Conservation (phyloP, 768 basidiomycete species). For the Leucocoprinus birnbaumii region DNA sequence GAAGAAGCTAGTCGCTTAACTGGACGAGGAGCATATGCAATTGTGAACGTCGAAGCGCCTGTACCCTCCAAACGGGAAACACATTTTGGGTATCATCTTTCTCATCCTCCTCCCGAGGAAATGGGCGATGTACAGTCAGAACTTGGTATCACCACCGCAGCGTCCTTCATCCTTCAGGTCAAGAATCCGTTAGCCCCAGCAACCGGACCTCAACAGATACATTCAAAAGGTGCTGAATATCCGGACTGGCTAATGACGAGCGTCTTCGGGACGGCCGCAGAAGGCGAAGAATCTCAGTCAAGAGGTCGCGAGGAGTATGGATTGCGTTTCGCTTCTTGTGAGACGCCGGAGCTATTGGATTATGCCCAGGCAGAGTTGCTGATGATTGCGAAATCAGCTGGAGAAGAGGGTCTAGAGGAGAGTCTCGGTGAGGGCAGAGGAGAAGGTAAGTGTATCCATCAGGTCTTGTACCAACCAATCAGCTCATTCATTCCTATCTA, state of each 20-base stretch:
- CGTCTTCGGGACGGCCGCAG: slow-evolving; percentile 39
- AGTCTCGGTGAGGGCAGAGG: slow-evolving; percentile 53
- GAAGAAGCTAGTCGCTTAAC: slow-evolving; percentile 49
- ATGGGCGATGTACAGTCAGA: slow-evolving; percentile 53
- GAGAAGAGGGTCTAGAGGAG: slow-evolving; percentile 42
- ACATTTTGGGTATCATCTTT: slow-evolving; percentile 57
- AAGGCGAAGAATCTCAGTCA: slow-evolving; percentile 12
- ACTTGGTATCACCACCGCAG: slow-evolving; percentile 50
- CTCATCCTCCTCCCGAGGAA: slow-evolving; percentile 42
- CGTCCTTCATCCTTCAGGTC: slow-evolving; percentile 57
- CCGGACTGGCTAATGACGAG: slow-evolving; percentile 42
- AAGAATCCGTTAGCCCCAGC: slow-evolving; percentile 55
- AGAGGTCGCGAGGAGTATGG: slow-evolving; percentile 45
- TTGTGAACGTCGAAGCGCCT: slow-evolving; percentile 45
- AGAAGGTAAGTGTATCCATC: slow-evolving; percentile 33
- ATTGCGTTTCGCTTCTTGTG: slow-evolving; percentile 48
- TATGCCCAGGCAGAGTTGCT: slow-evolving; percentile 52
- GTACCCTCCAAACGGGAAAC: slow-evolving; percentile 46
- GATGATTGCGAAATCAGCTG: slow-evolving; percentile 46
- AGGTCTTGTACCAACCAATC: not conserved
- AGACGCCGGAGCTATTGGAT: slow-evolving; percentile 50
- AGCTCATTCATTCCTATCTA: slow-evolving; percentile 17
- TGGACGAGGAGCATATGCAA: slow-evolving; percentile 57
- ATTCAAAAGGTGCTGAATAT: slow-evolving; percentile 37
- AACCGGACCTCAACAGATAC: slow-evolving; percentile 27